A percentile compares a stretch with the other conserved stretches of the same genome.
Evolutionary conservation across 345 rosid species (phyloP).

Genomic region (Eucalyptus cloeziana): DNA sequence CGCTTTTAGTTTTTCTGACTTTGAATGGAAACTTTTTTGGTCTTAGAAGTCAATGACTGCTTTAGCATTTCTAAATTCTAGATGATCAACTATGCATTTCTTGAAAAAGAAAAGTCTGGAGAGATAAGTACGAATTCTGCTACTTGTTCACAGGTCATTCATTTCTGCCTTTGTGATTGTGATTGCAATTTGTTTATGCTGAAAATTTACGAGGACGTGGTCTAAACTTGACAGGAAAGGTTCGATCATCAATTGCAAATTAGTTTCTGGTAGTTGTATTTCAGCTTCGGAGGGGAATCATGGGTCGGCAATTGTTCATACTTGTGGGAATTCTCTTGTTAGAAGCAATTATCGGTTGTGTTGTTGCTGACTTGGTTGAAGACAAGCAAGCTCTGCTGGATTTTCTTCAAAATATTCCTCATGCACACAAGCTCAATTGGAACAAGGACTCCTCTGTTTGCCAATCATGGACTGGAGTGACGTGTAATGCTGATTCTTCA

Average conservation of each 20-base stretch:
- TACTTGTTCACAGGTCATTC: neutral
- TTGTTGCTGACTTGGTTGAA: constrained; percentile 35
- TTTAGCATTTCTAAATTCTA: neutral
- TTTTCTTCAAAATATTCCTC: constrained; percentile 32
- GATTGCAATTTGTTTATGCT: neutral
- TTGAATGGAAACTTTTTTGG: neutral
- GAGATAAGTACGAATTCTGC: neutral
- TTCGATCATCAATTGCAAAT: neutral
- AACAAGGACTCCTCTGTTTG: constrained; percentile 35
- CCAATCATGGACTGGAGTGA: constrained; percentile 60
- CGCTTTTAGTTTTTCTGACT: neutral
- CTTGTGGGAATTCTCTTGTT: neutral
- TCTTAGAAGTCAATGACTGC: neutral
- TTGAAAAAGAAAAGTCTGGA: neutral
- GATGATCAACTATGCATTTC: neutral
- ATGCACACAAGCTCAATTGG: constrained; percentile 61
- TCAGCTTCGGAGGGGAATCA: neutral
- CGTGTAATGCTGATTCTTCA: constrained; percentile 42
- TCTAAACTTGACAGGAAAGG: neutral
- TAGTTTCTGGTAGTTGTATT: neutral
- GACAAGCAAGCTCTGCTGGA: constrained; percentile 70
- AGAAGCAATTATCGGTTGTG: constrained; percentile 20
- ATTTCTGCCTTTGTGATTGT: neutral
- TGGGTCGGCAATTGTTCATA: neutral
- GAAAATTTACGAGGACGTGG: neutral